Percentiles rank a stretch among this genome's conserved stretches.
These are phyloP conservation scores for Thielaviopsis euricoi DNA, from an alignment of 2,329 filamentous ascomycete genomes.

Conservation along the genomic window DNA sequence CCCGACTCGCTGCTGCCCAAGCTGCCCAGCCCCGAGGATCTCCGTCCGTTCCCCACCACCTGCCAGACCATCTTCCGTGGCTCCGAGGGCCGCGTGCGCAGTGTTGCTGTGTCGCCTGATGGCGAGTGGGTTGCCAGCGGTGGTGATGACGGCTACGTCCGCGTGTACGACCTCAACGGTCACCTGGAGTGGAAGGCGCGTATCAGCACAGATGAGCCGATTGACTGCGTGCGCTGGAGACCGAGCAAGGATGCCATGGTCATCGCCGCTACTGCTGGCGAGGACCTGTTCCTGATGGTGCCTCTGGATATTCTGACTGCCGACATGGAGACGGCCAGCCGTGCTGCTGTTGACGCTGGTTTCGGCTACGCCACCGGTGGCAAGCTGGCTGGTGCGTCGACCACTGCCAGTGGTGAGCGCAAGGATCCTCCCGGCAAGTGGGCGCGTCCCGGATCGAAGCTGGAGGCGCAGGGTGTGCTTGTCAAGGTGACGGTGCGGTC, in stretches of 20 bases:
- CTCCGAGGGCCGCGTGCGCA: constrained; percentile 76
- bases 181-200: constrained; percentile 76
- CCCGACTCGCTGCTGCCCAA: constrained; percentile 85
- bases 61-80: constrained; percentile 77
- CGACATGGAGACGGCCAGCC: constrained; percentile 55
- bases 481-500: constrained; percentile 67
- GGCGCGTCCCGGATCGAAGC: constrained; percentile 57
- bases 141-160: constrained; percentile 83
- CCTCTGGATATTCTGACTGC: constrained; percentile 58
- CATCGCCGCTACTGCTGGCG: constrained; percentile 67
- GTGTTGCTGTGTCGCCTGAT: constrained; percentile 68
- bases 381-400: constrained; percentile 30
- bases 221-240: constrained; percentile 80
- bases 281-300: constrained; percentile 71
- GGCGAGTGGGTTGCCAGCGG: constrained; percentile 80
- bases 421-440: constrained; percentile 70
- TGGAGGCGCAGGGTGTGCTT: constrained; percentile 64
- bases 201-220: constrained; percentile 59
- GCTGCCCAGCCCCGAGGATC: constrained; percentile 78
- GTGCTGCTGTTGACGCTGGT: constrained; percentile 68
- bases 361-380: constrained; percentile 77
- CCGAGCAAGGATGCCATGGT: constrained; percentile 68
- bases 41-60: constrained; percentile 86
- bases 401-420: constrained; percentile 35
- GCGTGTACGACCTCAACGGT: constrained; percentile 82